phyloP scores from a whole-genome alignment of 331 rosid species.

The Telfairia occidentalis region DNA sequence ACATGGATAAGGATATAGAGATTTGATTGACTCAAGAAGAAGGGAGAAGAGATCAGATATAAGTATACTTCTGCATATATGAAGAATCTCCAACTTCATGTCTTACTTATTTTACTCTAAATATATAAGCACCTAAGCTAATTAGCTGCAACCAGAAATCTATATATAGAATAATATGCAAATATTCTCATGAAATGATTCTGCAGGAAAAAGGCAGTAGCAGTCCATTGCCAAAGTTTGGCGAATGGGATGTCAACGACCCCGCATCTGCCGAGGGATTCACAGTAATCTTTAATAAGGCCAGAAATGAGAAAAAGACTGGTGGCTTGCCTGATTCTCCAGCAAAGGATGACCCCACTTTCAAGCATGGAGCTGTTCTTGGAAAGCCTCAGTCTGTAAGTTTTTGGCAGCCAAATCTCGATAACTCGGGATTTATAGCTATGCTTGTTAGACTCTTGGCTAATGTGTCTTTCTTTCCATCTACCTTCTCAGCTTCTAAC shows the following conservation, averaged over 20 bases:
- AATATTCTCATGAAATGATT: neutral
- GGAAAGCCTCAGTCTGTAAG: slow-evolving; percentile 61
- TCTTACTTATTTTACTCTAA: neutral
- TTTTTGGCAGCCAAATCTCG: neutral
- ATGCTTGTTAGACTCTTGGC: neutral
- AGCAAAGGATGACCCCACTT: slow-evolving; percentile 28
- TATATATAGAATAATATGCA: neutral
- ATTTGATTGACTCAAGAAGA: neutral
- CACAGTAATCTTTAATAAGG: slow-evolving; percentile 70
- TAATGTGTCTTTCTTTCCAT: neutral
- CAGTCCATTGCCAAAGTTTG: slow-evolving; percentile 65
- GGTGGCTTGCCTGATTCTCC: slow-evolving; percentile 43
- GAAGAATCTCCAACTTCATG: neutral
- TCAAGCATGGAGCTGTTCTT: slow-evolving; percentile 39
- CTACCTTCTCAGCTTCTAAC: neutral
- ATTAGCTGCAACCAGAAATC: neutral
- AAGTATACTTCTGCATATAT: neutral
- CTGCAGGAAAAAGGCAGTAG: slow-evolving; percentile 42
- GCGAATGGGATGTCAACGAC: slow-evolving; percentile 81
- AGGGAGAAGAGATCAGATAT: neutral
- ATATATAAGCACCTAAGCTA: neutral
- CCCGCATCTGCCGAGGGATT: slow-evolving; percentile 74
- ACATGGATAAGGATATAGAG: neutral
- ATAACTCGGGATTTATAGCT: neutral
- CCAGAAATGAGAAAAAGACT: slow-evolving; percentile 52